Evolutionary conservation across 305 asterid genomes (phyloP).

Genomic region (Fraxinus nigra): DNA sequence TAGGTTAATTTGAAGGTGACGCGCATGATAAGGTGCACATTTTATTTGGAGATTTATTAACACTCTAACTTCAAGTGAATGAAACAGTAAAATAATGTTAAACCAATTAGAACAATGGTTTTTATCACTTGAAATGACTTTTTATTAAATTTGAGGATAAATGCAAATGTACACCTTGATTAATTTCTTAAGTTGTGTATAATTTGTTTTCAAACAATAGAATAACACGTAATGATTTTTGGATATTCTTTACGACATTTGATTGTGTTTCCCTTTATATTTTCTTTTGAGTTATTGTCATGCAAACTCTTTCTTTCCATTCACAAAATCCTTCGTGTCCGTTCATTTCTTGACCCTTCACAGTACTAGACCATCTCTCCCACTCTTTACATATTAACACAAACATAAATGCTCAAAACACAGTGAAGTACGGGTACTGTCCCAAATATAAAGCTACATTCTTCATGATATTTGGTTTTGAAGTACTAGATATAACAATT

Average conservation of each 20-base stretch:
- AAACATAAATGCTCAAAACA: background rate
- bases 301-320: background rate
- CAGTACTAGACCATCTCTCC: background rate
- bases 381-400: background rate
- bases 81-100: background rate
- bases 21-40: background rate
- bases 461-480: background rate
- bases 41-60: background rate
- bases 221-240: background rate
- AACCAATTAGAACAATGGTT: background rate
- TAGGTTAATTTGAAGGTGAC: background rate
- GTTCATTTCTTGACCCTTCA: background rate
- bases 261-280: background rate
- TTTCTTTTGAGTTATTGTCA: background rate
- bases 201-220: background rate
- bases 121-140: background rate
- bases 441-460: background rate
- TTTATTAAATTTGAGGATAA: background rate
- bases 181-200: background rate
- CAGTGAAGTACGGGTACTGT: background rate
- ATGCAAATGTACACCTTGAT: background rate
- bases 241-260: background rate
- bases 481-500: background rate
- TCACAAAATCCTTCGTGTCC: background rate
- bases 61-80: background rate